These are phyloP conservation scores for Viridothelium virens DNA, from an alignment of 495 filamentous ascomycete genomes.

Conservation along the genomic window DNA sequence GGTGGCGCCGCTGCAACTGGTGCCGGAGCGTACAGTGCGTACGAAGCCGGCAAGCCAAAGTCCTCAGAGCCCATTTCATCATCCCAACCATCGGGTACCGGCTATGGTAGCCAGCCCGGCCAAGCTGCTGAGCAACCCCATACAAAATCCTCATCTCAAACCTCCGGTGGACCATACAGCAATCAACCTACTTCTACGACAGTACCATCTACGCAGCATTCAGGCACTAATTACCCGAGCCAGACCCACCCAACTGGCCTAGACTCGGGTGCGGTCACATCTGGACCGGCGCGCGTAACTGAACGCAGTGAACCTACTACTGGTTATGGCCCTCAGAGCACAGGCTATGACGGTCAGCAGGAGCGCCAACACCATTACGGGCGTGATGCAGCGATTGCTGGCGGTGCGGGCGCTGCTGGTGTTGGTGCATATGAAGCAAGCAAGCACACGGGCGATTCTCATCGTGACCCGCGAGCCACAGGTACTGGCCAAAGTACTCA, in stretches of 20 bases:
- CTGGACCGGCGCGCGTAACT: slow-evolving; percentile 1
- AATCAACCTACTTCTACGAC: too few species aligned
- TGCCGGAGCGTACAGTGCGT: slow-evolving; percentile 1
- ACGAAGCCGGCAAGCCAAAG: slow-evolving; percentile 11
- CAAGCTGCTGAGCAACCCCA: not conserved
- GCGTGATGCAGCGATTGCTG: slow-evolving; percentile 25
- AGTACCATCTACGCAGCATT: too few species aligned
- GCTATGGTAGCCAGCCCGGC: not conserved
- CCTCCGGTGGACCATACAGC: too few species aligned
- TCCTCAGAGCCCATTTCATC: not conserved
- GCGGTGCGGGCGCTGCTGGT: slow-evolving; percentile 17
- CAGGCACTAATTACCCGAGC: not conserved
- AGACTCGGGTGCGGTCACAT: not conserved
- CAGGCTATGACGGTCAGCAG: not conserved
- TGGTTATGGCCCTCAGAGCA: not conserved
- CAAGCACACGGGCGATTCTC: not conserved
- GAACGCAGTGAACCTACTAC: not conserved
- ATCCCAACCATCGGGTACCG: not conserved
- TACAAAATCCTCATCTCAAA: not conserved
- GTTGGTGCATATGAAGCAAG: slow-evolving; percentile 16
- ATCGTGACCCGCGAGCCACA: not conserved
- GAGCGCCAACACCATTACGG: slow-evolving; percentile 27
- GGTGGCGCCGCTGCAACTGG: slow-evolving; percentile 7
- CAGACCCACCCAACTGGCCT: not conserved
- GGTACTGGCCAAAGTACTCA: too few species aligned